phyloP scores from a whole-genome alignment of 2,329 filamentous ascomycete genomes.

The Aspergillus latus region DNA sequence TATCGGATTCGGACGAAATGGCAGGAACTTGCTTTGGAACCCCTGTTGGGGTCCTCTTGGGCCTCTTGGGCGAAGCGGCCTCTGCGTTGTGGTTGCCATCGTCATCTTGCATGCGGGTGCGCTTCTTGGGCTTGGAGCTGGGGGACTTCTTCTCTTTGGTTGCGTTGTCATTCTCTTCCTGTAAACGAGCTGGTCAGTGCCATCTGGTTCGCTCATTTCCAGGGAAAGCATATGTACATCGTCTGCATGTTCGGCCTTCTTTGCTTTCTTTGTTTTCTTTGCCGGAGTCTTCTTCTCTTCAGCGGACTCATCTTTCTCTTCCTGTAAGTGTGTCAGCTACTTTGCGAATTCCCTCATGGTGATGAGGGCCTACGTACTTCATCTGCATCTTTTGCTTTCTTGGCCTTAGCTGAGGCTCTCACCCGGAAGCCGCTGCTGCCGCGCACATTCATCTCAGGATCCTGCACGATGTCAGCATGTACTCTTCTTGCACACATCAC shows the following conservation, averaged over 20 bases:
- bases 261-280: conserved; percentile 27
- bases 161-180: conserved; percentile 14
- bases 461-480: conserved; percentile 50
- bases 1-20: conserved; percentile 3
- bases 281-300: conserved; percentile 29
- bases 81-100: conserved; percentile 14
- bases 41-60: conserved; percentile 9
- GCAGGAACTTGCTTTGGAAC: conserved; percentile 14
- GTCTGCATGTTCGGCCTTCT: conserved; percentile 2
- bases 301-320: neutral
- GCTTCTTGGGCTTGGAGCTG: conserved; percentile 18
- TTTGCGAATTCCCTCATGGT: neutral
- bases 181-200: conserved; percentile 1
- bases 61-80: conserved; percentile 20
- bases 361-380: neutral
- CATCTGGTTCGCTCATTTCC: neutral
- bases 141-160: conserved; percentile 13
- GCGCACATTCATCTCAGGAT: conserved; percentile 70
- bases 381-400: conserved; percentile 6
- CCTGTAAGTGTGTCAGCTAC: neutral
- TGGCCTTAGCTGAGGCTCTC: conserved; percentile 35
- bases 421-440: conserved; percentile 64
- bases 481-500: neutral
- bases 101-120: neutral
- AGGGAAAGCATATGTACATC: conserved; percentile 22